Percentiles rank a stretch among this genome's conserved stretches.
These are phyloP conservation scores for Lippia alba DNA, from an alignment of 305 asterid genomes.

Conservation along the genomic window DNA sequence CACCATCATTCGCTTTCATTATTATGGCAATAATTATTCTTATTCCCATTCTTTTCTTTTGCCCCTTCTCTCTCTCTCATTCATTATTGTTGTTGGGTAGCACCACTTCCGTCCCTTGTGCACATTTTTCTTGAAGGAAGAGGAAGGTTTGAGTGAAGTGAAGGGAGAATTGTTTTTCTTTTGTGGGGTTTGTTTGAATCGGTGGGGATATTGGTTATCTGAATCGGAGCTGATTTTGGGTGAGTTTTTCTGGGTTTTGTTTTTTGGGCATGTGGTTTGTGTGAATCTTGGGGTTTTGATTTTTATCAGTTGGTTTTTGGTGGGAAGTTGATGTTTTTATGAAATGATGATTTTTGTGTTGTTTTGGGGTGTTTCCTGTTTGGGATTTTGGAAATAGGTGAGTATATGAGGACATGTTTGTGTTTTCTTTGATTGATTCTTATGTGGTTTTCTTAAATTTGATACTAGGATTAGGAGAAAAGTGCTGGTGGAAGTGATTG, in stretches of 20 bases:
- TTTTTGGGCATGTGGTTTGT: conserved; percentile 31
- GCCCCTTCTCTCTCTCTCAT: conserved; percentile 38
- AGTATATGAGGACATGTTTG: not conserved
- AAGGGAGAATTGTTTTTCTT: not conserved
- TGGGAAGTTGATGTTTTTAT: conserved; percentile 24
- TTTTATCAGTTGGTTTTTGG: conserved; percentile 29
- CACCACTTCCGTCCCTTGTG: conserved; percentile 36
- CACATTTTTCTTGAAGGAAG: conserved; percentile 41
- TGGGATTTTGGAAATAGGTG: conserved; percentile 36
- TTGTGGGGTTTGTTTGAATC: conserved; percentile 30
- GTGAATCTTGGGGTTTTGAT: conserved; percentile 33
- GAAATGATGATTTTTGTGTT: conserved; percentile 23
- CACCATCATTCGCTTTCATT: conserved; percentile 48
- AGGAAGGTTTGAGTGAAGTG: not conserved
- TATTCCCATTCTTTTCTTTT: conserved; percentile 40
- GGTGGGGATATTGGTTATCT: conserved; percentile 34
- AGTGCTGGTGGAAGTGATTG: conserved; percentile 28
- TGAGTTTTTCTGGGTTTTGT: conserved; percentile 32
- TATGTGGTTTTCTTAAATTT: conserved; percentile 14
- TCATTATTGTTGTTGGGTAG: conserved; percentile 36
- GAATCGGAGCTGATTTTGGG: conserved; percentile 45
- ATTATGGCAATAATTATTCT: conserved; percentile 51
- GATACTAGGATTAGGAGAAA: conserved; percentile 10
- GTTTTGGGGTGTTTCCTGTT: not conserved
- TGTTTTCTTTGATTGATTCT: conserved; percentile 18